Conservation (phyloP, 257 asterid species). For the Nicotiana paniculata region DNA sequence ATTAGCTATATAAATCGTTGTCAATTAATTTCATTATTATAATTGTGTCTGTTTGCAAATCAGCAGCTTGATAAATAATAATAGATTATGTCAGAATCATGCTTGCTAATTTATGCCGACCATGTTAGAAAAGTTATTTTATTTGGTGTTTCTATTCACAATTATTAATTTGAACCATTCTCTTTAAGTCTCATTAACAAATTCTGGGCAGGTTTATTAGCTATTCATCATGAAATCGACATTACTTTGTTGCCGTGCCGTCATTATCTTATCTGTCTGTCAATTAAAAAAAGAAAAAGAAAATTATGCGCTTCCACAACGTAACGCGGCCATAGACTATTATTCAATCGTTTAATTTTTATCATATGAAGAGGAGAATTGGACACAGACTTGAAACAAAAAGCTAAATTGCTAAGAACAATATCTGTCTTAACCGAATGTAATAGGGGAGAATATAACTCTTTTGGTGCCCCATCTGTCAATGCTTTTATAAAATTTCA, state of each 20-base stretch:
- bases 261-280: not conserved
- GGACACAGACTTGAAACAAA: not conserved
- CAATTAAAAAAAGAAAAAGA: not conserved
- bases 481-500: not conserved
- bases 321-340: not conserved
- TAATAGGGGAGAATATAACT: not conserved
- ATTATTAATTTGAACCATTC: not conserved
- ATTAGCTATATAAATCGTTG: not conserved
- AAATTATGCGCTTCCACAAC: slow-evolving; percentile 3
- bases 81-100: slow-evolving; percentile 25
- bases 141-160: not conserved
- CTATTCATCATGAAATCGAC: slow-evolving; percentile 9
- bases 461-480: not conserved
- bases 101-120: slow-evolving; percentile 41
- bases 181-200: not conserved
- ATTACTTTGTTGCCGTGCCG: slow-evolving; percentile 11
- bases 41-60: not conserved
- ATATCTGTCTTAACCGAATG: not conserved
- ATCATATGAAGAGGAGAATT: not conserved
- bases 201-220: slow-evolving; percentile 3
- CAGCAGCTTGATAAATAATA: slow-evolving; percentile 8
- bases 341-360: not conserved
- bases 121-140: slow-evolving; percentile 8
- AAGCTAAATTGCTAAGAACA: not conserved
- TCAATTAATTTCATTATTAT: slow-evolving; percentile 10